A percentile compares a stretch with the other conserved stretches of the same genome.
phyloP scores from a whole-genome alignment of 306 rosid species.

The Acacia melanoxylon region DNA sequence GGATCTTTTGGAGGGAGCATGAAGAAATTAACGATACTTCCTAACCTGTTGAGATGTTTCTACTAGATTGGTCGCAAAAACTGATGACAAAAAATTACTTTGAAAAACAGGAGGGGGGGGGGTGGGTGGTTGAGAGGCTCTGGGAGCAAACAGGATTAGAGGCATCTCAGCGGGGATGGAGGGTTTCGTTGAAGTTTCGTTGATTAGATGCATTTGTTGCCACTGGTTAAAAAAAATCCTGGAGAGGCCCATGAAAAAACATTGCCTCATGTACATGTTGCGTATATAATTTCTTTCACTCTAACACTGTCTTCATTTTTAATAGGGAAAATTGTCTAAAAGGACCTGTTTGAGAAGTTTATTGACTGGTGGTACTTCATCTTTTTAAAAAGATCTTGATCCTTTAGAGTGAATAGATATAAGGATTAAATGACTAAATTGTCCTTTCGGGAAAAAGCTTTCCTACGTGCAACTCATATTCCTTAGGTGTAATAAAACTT shows the following conservation, averaged over 20 bases:
- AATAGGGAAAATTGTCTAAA: no score
- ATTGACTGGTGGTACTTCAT: no score
- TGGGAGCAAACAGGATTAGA: background rate
- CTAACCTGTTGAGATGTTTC: background rate
- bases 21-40: background rate
- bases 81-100: background rate
- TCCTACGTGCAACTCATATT: no score
- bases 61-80: background rate
- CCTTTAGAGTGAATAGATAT: no score
- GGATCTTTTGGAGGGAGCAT: slow-evolving; percentile 38
- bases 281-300: background rate
- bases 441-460: no score
- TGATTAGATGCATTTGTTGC: background rate
- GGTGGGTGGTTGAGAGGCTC: background rate
- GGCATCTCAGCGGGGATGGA: background rate
- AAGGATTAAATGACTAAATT: no score
- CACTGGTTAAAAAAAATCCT: background rate
- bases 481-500: no score
- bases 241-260: background rate
- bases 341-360: no score
- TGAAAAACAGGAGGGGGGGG: background rate
- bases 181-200: background rate
- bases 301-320: no score
- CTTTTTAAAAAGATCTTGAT: no score
- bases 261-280: background rate